phyloP scores from a whole-genome alignment of 208 protist genomes.

The Porcisia hertigi region DNA sequence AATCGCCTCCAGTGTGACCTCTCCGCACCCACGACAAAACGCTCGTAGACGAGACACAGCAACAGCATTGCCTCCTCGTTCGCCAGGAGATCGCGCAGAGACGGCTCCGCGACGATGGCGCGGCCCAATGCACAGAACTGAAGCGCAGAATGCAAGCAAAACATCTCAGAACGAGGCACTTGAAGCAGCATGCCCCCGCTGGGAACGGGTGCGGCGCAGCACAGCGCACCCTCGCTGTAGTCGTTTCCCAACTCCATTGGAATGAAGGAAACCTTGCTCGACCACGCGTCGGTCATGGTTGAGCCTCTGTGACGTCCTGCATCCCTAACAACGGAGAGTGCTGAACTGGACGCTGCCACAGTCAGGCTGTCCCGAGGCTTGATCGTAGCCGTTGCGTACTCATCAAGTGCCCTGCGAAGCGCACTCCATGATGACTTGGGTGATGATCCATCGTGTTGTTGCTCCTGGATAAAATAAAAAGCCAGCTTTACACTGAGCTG shows the following conservation, averaged over 20 bases:
- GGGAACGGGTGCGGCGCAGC: conserved; percentile 47
- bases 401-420: conserved; percentile 34
- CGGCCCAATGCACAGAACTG: conserved; percentile 56
- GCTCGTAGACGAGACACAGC: conserved; percentile 79
- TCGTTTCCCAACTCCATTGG: conserved; percentile 39
- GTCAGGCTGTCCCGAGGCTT: conserved; percentile 38
- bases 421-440: background rate
- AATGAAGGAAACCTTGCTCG: conserved; percentile 31
- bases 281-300: conserved; percentile 16
- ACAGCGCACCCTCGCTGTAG: conserved; percentile 71
- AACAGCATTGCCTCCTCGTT: conserved; percentile 84
- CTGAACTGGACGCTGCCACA: background rate
- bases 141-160: conserved; percentile 61
- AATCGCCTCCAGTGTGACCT: conserved; percentile 72
- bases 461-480: conserved; percentile 37
- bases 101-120: conserved; percentile 36
- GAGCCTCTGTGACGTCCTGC: background rate
- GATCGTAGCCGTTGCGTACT: conserved; percentile 38
- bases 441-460: background rate
- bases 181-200: conserved; percentile 71
- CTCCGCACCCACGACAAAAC: conserved; percentile 42
- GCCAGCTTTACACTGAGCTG: conserved; percentile 81
- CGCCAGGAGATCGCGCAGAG: conserved; percentile 41
- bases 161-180: conserved; percentile 70
- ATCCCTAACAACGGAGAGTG: background rate